A percentile compares a stretch with the other conserved stretches of the same genome.
Evolutionary conservation across 2,329 filamentous ascomycete species (phyloP).

Genomic region (Penicillium polonicum): DNA sequence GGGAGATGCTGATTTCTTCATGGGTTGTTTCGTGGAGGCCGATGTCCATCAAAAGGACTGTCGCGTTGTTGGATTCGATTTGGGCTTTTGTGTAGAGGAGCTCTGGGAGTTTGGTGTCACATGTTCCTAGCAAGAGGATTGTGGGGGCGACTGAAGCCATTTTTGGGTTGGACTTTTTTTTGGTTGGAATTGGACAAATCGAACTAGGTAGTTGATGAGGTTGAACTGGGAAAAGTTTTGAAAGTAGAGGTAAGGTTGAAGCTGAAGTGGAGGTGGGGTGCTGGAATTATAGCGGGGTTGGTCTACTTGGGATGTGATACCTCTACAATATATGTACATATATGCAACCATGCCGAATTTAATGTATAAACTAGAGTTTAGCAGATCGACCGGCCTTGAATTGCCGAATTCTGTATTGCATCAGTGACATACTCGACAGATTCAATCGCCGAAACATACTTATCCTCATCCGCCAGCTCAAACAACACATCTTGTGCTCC

Average conservation of each 20-base stretch:
- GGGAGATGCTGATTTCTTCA: constrained; percentile 50
- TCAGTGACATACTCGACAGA: no score
- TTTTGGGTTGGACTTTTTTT: background rate
- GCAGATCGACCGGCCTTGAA: background rate
- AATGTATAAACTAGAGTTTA: background rate
- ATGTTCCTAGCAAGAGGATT: constrained; percentile 61
- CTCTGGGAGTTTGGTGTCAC: constrained; percentile 64
- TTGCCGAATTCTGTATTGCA: no score
- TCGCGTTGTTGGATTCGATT: constrained; percentile 35
- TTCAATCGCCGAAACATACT: background rate
- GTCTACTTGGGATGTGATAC: no score
- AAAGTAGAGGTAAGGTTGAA: background rate
- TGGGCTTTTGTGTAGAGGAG: constrained; percentile 54
- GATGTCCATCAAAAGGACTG: constrained; percentile 56
- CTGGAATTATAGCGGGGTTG: no score
- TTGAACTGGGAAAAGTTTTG: background rate
- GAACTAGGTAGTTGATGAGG: background rate
- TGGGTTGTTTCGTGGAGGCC: constrained; percentile 49
- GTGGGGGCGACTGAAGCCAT: constrained; percentile 28
- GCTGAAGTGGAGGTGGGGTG: background rate
- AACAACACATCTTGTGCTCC: background rate
- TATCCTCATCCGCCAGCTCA: background rate
- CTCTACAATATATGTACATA: no score
- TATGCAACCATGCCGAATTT: no score
- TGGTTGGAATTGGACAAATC: no score